Conservation (phyloP, 768 basidiomycete species). For the Tulasnella sp. region DNA sequence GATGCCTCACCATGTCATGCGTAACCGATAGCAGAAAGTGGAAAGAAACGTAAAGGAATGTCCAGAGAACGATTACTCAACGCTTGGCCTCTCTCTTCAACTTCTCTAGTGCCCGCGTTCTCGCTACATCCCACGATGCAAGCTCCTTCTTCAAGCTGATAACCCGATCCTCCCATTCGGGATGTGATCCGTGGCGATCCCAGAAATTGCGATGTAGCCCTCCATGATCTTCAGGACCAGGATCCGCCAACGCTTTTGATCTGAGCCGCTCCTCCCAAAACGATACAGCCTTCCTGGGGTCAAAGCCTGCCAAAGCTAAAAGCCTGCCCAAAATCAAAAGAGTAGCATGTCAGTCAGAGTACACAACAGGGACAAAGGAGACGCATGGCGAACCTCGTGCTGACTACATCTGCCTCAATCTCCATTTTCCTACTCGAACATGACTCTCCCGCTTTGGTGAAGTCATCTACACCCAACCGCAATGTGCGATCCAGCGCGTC, state of each 20-base stretch:
- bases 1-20: too few species aligned
- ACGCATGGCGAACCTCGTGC: constrained; percentile 47
- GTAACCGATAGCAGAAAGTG: too few species aligned
- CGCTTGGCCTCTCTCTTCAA: background rate
- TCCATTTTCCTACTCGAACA: constrained; percentile 80
- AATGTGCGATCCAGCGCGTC: constrained; percentile 51
- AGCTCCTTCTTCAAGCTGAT: constrained; percentile 54
- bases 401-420: constrained; percentile 86
- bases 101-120: background rate
- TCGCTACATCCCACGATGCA: constrained; percentile 46
- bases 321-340: constrained; percentile 40
- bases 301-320: constrained; percentile 86
- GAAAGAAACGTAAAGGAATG: too few species aligned
- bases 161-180: constrained; percentile 54
- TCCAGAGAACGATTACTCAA: too few species aligned
- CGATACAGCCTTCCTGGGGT: constrained; percentile 64
- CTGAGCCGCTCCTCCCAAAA: constrained; percentile 59
- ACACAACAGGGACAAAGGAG: background rate
- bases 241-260: constrained; percentile 17
- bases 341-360: background rate
- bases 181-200: constrained; percentile 39
- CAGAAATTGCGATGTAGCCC: background rate
- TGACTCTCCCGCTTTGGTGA: constrained; percentile 56
- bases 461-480: constrained; percentile 37
- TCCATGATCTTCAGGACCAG: constrained; percentile 26